Conservation (phyloP, 495 filamentous ascomycete species). For the Podospora australis region DNA sequence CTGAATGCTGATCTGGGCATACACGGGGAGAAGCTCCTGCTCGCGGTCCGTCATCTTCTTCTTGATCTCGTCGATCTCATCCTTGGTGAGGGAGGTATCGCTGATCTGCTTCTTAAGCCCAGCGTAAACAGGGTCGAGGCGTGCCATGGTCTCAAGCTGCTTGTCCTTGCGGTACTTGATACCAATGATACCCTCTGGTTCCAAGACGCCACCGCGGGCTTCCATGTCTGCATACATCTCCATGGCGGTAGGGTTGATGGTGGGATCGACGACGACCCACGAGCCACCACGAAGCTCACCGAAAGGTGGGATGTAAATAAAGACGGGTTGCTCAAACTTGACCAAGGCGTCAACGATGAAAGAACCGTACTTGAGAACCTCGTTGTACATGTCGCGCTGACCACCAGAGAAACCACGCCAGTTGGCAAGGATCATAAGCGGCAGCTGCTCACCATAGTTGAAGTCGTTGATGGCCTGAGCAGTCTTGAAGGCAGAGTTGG, state of each 20-base stretch:
- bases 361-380: constrained; percentile 97
- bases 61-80: constrained; percentile 73
- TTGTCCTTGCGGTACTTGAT: constrained; percentile 98
- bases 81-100: constrained; percentile 60
- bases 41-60: constrained; percentile 81
- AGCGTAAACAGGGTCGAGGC: constrained; percentile 77
- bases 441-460: constrained; percentile 97
- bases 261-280: constrained; percentile 98
- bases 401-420: constrained; percentile 99
- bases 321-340: constrained; percentile 97
- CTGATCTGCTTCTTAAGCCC: constrained; percentile 70
- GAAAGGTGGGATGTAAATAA: constrained; percentile 95
- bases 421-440: constrained; percentile 98
- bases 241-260: constrained; percentile 94
- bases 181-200: constrained; percentile 95
- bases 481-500: constrained; percentile 98
- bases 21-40: constrained; percentile 82
- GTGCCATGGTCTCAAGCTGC: constrained; percentile 97
- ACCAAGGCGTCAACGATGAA: constrained; percentile 98
- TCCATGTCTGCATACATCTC: constrained; percentile 99
- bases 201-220: constrained; percentile 89
- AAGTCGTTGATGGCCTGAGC: constrained; percentile 98
- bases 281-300: constrained; percentile 98
- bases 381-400: constrained; percentile 99
- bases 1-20: constrained; percentile 85